Evolutionary conservation across 441 rosid genomes (phyloP).

Genomic region (Rhodomyrtus psidioides): DNA sequence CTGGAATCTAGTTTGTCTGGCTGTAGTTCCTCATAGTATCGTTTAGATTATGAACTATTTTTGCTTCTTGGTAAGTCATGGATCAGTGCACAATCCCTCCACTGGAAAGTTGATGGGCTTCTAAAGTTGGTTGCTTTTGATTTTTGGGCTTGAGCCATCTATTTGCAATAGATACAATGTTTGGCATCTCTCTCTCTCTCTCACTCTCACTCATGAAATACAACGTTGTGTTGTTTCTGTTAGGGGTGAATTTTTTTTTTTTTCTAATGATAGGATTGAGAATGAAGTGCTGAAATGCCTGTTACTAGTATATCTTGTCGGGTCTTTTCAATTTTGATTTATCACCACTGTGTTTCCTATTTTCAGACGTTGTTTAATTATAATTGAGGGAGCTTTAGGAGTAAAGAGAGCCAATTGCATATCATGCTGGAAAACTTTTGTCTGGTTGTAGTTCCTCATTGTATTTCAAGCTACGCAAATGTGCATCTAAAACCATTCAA

Average conservation of each 20-base stretch:
- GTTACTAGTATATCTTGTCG: neutral
- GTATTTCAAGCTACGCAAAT: neutral
- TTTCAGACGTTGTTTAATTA: neutral
- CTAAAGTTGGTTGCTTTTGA: too few relatives aligned
- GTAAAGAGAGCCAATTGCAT: neutral
- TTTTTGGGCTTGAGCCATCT: too few relatives aligned
- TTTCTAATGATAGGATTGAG: neutral
- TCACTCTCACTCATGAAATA: too few relatives aligned
- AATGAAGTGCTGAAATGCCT: neutral
- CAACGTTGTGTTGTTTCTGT: too few relatives aligned
- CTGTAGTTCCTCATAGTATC: neutral
- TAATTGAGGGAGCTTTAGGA: neutral
- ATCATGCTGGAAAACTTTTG: neutral
- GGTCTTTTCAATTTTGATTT: neutral
- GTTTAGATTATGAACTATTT: too few relatives aligned
- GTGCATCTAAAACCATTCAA: neutral
- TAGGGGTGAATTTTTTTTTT: too few relatives aligned
- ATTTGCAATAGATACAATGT: too few relatives aligned
- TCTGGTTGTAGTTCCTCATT: neutral
- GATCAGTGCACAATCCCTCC: too few relatives aligned
- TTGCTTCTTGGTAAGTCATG: too few relatives aligned
- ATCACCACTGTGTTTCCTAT: neutral
- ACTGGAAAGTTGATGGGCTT: too few relatives aligned
- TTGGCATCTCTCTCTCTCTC: too few relatives aligned
- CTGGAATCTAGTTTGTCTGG: neutral